These are phyloP conservation scores for Coffea eugenioides DNA, from an alignment of 257 asterid species.

Conservation along the genomic window DNA sequence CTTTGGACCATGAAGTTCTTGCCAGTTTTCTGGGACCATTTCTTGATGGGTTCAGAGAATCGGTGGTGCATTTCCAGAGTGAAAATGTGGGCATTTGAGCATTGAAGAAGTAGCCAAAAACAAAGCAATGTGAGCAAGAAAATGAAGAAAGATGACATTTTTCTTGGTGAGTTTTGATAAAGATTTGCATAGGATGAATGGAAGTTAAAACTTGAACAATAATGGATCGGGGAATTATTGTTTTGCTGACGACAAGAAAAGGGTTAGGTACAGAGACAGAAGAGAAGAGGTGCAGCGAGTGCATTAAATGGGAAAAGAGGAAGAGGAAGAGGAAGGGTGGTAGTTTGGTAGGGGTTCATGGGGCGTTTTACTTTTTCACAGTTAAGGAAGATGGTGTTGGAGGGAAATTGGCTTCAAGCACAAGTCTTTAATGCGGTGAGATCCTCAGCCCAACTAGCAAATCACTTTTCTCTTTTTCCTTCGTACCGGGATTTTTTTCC, in stretches of 20 bases:
- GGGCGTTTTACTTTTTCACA: slow-evolving; percentile 2
- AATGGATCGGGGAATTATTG: neutral
- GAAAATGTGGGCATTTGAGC: slow-evolving; percentile 46
- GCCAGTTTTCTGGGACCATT: slow-evolving; percentile 38
- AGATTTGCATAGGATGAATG: neutral
- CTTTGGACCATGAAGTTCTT: slow-evolving; percentile 22
- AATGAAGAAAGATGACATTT: slow-evolving; percentile 41
- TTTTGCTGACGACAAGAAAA: neutral
- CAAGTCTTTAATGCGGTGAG: slow-evolving; percentile 8
- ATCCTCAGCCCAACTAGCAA: neutral
- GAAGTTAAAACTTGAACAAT: slow-evolving; percentile 1
- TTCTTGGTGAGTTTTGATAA: slow-evolving; percentile 19
- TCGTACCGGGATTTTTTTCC: neutral
- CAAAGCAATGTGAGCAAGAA: slow-evolving; percentile 25
- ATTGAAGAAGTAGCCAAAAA: slow-evolving; percentile 22
- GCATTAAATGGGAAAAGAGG: neutral
- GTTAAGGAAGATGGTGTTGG: slow-evolving; percentile 21
- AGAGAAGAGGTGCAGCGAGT: neutral
- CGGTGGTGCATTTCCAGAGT: slow-evolving; percentile 84
- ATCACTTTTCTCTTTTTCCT: neutral
- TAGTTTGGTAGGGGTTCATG: slow-evolving; percentile 6
- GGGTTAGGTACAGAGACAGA: neutral
- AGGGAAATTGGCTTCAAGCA: slow-evolving; percentile 17
- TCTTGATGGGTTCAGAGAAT: slow-evolving; percentile 70
- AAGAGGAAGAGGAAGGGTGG: neutral